phyloP scores from a whole-genome alignment of 495 filamentous ascomycete genomes.

The Xylaria longipes region DNA sequence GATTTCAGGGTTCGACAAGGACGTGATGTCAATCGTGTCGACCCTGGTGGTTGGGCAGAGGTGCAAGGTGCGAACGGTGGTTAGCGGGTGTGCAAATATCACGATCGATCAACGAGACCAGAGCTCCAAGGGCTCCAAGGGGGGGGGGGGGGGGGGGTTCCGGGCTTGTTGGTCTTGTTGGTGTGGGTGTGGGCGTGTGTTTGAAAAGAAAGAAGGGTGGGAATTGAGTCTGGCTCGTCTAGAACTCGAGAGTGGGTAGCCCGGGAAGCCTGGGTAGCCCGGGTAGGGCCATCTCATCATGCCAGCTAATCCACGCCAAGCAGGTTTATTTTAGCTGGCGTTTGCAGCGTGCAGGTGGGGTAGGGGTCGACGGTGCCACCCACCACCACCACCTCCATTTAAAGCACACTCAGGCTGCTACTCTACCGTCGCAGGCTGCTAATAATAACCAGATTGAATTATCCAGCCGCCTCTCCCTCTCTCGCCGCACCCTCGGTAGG shows the following conservation, averaged over 20 bases:
- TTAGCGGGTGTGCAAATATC: slow-evolving; percentile 46
- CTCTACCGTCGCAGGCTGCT: background rate
- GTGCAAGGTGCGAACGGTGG: slow-evolving; percentile 29
- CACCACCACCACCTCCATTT: background rate
- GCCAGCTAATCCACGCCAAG: slow-evolving; percentile 15
- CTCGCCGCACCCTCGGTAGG: background rate
- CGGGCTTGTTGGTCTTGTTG: slow-evolving; percentile 7
- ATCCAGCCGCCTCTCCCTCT: background rate
- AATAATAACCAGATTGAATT: slow-evolving; percentile 4
- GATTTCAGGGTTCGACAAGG: slow-evolving; percentile 19
- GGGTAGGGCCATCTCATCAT: slow-evolving; percentile 11
- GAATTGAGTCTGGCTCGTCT: slow-evolving; percentile 20
- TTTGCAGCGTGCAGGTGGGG: slow-evolving; percentile 10
- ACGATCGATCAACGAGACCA: slow-evolving; percentile 43
- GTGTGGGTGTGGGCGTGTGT: slow-evolving; percentile 38
- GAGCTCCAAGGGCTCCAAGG: slow-evolving; percentile 26
- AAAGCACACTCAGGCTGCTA: background rate
- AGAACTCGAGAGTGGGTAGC: slow-evolving; percentile 9
- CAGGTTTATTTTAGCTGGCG: slow-evolving; percentile 22
- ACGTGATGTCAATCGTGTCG: slow-evolving; percentile 41
- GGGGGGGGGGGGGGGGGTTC: no score
- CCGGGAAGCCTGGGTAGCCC: slow-evolving; percentile 1
- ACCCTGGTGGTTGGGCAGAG: slow-evolving; percentile 41
- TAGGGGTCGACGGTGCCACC: slow-evolving; percentile 9
- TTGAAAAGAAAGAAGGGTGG: slow-evolving; percentile 27